Evolutionary conservation across 177 flowering plant genomes (phyloP).

Genomic region (Tripterygium wilfordii): DNA sequence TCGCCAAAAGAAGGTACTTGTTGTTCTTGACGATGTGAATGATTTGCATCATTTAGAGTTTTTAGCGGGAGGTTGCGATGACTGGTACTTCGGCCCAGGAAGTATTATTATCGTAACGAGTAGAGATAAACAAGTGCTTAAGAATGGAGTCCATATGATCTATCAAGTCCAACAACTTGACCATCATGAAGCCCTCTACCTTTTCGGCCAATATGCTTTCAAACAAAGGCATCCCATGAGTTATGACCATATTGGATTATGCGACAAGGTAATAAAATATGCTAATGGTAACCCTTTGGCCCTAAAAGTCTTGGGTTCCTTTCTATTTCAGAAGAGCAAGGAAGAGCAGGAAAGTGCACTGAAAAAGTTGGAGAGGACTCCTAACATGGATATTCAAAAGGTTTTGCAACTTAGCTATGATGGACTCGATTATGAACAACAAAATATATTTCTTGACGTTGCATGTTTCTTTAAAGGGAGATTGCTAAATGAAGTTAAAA

Average conservation of each 20-base stretch:
- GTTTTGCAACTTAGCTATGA: constrained; percentile 13
- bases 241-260: constrained; percentile 1
- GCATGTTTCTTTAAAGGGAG: constrained; percentile 20
- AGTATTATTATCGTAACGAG: background rate
- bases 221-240: constrained; percentile 3
- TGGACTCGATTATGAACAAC: too few relatives aligned
- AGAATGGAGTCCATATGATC: background rate
- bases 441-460: constrained; percentile 17
- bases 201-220: constrained; percentile 18
- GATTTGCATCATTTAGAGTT: background rate
- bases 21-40: constrained; percentile 2
- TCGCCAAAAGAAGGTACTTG: background rate
- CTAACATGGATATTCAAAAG: constrained; percentile 2
- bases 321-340: too few relatives aligned
- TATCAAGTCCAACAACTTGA: background rate
- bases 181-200: constrained; percentile 9
- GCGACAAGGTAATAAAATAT: background rate
- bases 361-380: too few relatives aligned
- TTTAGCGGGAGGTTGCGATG: background rate
- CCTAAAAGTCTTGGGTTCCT: constrained; percentile 15
- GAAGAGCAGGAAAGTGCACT: too few relatives aligned
- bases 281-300: constrained; percentile 17
- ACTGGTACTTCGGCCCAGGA: background rate
- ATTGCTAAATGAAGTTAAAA: too few relatives aligned
- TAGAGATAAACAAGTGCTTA: constrained; percentile 1